phyloP scores from a whole-genome alignment of 1,139 yeast species.

The Lodderomyces margitis region DNA sequence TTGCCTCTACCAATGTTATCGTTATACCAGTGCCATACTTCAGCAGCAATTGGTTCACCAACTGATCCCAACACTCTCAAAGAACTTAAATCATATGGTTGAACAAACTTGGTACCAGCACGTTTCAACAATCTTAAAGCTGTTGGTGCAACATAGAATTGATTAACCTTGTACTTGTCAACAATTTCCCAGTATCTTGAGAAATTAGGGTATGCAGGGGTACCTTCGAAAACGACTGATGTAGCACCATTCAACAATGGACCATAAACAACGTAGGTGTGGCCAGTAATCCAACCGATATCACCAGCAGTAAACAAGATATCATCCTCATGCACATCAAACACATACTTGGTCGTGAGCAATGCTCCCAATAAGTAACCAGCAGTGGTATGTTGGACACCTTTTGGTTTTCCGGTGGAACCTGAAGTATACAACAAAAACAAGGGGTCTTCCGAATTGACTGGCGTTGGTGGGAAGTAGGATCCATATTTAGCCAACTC shows the following conservation, averaged over 20 bases:
- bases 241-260: conserved; percentile 79
- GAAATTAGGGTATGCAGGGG: conserved; percentile 79
- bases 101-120: conserved; percentile 71
- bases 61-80: conserved; percentile 79
- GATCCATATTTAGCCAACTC: conserved; percentile 67
- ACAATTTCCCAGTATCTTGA: conserved; percentile 85
- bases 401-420: conserved; percentile 70
- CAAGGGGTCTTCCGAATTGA: conserved; percentile 59
- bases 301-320: conserved; percentile 82
- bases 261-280: conserved; percentile 79
- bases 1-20: conserved; percentile 73
- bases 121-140: conserved; percentile 80
- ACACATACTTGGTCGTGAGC: conserved; percentile 68
- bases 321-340: conserved; percentile 74
- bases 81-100: conserved; percentile 61
- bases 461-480: conserved; percentile 60
- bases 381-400: conserved; percentile 73
- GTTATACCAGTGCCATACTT: conserved; percentile 91
- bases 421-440: conserved; percentile 68
- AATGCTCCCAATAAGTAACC: conserved; percentile 75
- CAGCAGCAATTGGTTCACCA: conserved; percentile 92
- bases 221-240: conserved; percentile 80
- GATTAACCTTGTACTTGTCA: conserved; percentile 73
- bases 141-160: conserved; percentile 88
- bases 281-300: conserved; percentile 89